A percentile compares a stretch with the other conserved stretches of the same genome.
These are phyloP conservation scores for Teunomyces cretensis DNA, from an alignment of 805 yeast genomes.

Conservation along the genomic window DNA sequence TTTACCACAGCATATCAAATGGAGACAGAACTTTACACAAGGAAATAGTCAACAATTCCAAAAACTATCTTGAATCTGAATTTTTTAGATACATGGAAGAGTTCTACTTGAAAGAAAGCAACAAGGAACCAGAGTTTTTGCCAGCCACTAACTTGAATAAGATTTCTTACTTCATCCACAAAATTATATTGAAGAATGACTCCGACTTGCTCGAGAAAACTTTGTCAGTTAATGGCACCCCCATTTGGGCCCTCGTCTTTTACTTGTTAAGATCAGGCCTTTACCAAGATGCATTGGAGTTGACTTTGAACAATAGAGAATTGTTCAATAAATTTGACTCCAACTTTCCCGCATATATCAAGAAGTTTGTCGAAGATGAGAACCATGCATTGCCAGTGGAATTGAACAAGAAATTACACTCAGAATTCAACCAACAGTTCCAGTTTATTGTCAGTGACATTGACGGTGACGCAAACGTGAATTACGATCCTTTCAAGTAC, in stretches of 20 bases:
- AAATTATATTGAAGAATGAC: constrained; percentile 33
- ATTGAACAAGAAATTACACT: constrained; percentile 63
- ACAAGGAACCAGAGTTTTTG: constrained; percentile 30
- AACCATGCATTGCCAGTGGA: constrained; percentile 62
- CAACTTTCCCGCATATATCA: constrained; percentile 76
- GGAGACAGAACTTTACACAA: constrained; percentile 29
- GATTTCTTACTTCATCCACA: constrained; percentile 56
- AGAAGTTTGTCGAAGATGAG: constrained; percentile 56
- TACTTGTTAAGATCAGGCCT: constrained; percentile 85
- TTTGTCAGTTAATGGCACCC: constrained; percentile 67
- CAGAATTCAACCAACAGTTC: constrained; percentile 84
- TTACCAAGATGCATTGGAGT: constrained; percentile 70
- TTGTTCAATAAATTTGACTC: constrained; percentile 83
- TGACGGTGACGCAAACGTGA: constrained; percentile 18
- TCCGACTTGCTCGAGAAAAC: constrained; percentile 26
- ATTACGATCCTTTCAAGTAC: constrained; percentile 82
- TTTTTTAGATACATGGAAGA: constrained; percentile 73
- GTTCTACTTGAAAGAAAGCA: constrained; percentile 57
- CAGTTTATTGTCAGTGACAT: constrained; percentile 53
- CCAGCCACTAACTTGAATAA: constrained; percentile 72
- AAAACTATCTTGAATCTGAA: constrained; percentile 67
- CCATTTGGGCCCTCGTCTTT: constrained; percentile 92
- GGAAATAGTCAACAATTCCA: constrained; percentile 54
- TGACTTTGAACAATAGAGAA: constrained; percentile 61
- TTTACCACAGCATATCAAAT: constrained; percentile 21